Evolutionary conservation across 1,139 yeast species (phyloP), one percentile per base, ranked within the genome.

Genomic region (Saccharomyces pastorianus): DNA sequence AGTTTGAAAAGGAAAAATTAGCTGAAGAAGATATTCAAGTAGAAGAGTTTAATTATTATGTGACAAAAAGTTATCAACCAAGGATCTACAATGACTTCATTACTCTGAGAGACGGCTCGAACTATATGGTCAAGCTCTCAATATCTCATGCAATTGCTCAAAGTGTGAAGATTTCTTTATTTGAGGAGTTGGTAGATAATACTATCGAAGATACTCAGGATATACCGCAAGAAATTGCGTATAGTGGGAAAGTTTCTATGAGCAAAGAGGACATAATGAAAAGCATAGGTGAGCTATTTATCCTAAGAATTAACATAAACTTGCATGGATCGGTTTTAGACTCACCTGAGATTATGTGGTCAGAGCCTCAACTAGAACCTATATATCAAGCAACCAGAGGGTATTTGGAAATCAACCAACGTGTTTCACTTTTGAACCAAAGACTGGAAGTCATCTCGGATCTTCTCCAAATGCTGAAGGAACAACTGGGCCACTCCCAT

Each of bases 291-390:
- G 98, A 93, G 69, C 77, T 93, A 59, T 93, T 93, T 70, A 93
- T 93, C 56, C 75, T 93, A 60, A 76, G 99, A 56, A 93, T 93
- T 56, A 89, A 87, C 69, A 88, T 90, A 61, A 93, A 93, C 66
- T 75, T 93, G 58, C 98, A 93, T 72, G 98, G 98, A 1, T 89
- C 97, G 1, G 95, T 93, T 25, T 74, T 93, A 59, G 99, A 93
- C 68, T 88, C 96, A 1, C 99, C 99, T 0, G 98, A 93, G 69
- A 80, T 93, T 56, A 90, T 93, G 96, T 93, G 99, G 99, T 84
- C 96, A 0, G 98, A 93, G 67, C 99, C 99, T 1, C 96, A 91
- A 65, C 75, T 93, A 56, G 98, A 93, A 68, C 99, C 99, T 1
- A 90, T 91, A 54, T 93, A 93, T 70, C 97, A 90, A 69, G 97